Percentiles rank a stretch among this genome's conserved stretches.
phyloP scores from a whole-genome alignment of 2,329 filamentous ascomycete species.

The Diplodia intermedia region DNA sequence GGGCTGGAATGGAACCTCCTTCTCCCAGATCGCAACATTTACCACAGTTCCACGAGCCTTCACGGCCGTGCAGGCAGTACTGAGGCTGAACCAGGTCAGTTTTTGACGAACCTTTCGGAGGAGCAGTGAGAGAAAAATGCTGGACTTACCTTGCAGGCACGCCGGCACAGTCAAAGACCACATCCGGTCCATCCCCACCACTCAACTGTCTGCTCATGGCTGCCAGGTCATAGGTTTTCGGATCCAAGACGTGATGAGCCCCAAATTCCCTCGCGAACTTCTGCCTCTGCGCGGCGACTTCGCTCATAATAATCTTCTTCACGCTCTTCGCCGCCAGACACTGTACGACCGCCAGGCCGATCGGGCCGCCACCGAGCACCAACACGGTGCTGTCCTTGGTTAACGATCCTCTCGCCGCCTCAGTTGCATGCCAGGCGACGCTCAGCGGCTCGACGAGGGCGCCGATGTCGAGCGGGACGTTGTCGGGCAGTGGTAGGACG shows the following conservation, averaged over 20 bases:
- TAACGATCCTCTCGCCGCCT: neutral
- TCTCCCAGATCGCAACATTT: slow-evolving; percentile 71
- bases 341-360: slow-evolving; percentile 66
- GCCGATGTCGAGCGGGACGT: slow-evolving; percentile 59
- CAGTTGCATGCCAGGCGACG: slow-evolving; percentile 67
- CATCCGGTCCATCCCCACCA: slow-evolving; percentile 59
- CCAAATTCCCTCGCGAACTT: slow-evolving; percentile 62
- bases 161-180: slow-evolving; percentile 69
- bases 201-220: slow-evolving; percentile 56
- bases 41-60: slow-evolving; percentile 64
- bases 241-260: slow-evolving; percentile 62
- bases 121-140: slow-evolving; percentile 29
- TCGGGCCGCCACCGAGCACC: slow-evolving; percentile 68
- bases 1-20: slow-evolving; percentile 59
- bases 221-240: slow-evolving; percentile 58
- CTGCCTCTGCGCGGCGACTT: slow-evolving; percentile 60
- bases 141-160: slow-evolving; percentile 53
- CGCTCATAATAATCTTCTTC: slow-evolving; percentile 64
- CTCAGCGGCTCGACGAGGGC: slow-evolving; percentile 69
- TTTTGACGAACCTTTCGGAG: neutral
- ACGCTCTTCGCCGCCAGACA: slow-evolving; percentile 63
- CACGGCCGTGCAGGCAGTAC: slow-evolving; percentile 56
- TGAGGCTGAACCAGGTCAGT: slow-evolving; percentile 35
- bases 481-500: slow-evolving; percentile 59
- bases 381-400: slow-evolving; percentile 56